Conservation (phyloP, 805 yeast genomes). For the Teunomyces gatunensis region DNA sequence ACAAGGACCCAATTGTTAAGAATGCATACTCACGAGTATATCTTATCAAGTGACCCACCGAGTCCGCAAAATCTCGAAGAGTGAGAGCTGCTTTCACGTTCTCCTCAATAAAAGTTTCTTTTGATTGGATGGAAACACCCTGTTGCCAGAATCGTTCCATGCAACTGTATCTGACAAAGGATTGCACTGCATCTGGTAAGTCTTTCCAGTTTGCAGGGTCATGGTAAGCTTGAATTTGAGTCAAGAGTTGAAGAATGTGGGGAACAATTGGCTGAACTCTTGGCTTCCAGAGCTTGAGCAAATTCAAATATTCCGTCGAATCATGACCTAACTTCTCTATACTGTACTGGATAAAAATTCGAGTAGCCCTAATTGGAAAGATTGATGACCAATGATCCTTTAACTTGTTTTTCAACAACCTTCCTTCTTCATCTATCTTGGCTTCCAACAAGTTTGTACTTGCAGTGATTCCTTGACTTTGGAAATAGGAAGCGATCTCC, state of each 20-base stretch:
- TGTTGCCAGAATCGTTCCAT: constrained; percentile 98
- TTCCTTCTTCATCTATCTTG: constrained; percentile 88
- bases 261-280: constrained; percentile 89
- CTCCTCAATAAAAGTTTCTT: constrained; percentile 92
- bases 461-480: constrained; percentile 75
- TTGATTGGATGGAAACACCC: constrained; percentile 91
- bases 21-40: constrained; percentile 96
- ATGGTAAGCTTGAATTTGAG: constrained; percentile 92
- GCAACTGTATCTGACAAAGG: constrained; percentile 86
- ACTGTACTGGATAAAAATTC: constrained; percentile 92
- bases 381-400: constrained; percentile 91
- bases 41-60: constrained; percentile 92
- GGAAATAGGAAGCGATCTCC: constrained; percentile 86
- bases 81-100: constrained; percentile 93
- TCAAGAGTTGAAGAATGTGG: constrained; percentile 78
- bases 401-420: constrained; percentile 66
- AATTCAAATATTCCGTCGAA: constrained; percentile 66
- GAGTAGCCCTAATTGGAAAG: constrained; percentile 93
- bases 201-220: constrained; percentile 90
- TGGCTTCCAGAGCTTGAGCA: constrained; percentile 86
- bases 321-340: constrained; percentile 85
- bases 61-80: constrained; percentile 93
- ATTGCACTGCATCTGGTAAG: constrained; percentile 84
- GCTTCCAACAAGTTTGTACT: constrained; percentile 71
- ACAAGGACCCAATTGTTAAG: constrained; percentile 81